Percentiles rank a stretch among this genome's conserved stretches.
phyloP scores from a whole-genome alignment of 495 filamentous ascomycete genomes.

The Talaromyces adpressus region DNA sequence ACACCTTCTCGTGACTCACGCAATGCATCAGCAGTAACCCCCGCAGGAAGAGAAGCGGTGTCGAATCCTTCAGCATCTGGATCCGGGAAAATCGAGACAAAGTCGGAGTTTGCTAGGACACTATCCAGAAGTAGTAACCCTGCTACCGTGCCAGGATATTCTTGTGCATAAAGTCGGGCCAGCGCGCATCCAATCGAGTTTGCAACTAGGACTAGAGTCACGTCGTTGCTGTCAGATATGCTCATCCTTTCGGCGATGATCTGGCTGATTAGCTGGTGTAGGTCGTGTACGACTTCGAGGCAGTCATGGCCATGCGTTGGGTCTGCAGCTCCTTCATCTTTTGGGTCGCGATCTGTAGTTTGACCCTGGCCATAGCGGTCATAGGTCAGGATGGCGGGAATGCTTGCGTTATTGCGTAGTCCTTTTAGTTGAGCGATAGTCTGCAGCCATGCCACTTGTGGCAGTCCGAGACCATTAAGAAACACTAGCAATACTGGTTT shows the following conservation, averaged over 20 bases:
- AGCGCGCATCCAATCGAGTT: conserved; percentile 57
- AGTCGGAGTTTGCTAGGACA: conserved; percentile 55
- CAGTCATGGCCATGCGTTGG: conserved; percentile 47
- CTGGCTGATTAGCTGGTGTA: conserved; percentile 42
- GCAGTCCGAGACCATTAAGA: conserved; percentile 53
- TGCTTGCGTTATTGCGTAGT: conserved; percentile 15
- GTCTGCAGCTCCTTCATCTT: conserved; percentile 30
- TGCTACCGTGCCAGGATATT: conserved; percentile 35
- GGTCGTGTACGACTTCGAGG: conserved; percentile 37
- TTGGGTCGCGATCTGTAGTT: conserved; percentile 46
- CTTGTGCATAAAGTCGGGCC: conserved; percentile 46
- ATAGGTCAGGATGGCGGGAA: conserved; percentile 49
- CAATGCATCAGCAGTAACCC: conserved; percentile 38
- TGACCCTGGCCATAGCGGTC: conserved; percentile 59
- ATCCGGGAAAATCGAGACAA: conserved; percentile 52
- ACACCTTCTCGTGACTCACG: conserved; percentile 30
- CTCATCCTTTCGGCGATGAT: conserved; percentile 19
- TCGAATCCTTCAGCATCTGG: conserved; percentile 47
- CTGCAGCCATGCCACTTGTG: conserved; percentile 41
- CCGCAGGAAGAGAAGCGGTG: conserved; percentile 27
- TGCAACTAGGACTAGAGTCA: conserved; percentile 40
- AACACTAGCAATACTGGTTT: conserved; percentile 45
- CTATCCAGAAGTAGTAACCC: conserved; percentile 54
- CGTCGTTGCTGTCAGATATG: conserved; percentile 12
- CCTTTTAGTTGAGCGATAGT: conserved; percentile 36